Percentiles rank a stretch among this genome's conserved stretches.
Evolutionary conservation across 306 rosid species (phyloP).

Genomic region (Gastrolobium villosum): DNA sequence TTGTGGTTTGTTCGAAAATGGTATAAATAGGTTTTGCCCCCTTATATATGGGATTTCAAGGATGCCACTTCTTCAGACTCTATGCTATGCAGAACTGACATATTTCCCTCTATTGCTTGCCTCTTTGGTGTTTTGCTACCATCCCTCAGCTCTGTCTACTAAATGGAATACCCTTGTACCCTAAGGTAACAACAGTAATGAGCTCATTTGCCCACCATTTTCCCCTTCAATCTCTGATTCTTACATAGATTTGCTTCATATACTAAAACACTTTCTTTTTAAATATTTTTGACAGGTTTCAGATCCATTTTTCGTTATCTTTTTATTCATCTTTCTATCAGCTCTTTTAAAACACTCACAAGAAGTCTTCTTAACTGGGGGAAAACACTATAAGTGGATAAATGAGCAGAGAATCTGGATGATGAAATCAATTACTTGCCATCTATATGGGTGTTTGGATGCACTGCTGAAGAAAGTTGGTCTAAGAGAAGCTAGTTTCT

Average conservation of each 20-base stretch:
- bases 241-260: constrained; percentile 17
- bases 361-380: constrained; percentile 64
- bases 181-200: constrained; percentile 53
- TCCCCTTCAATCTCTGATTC: constrained; percentile 31
- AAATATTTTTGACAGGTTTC: constrained; percentile 56
- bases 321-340: constrained; percentile 61
- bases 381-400: constrained; percentile 56
- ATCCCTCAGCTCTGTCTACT: constrained; percentile 76
- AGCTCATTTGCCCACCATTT: not conserved
- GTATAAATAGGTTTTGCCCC: constrained; percentile 68
- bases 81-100: constrained; percentile 60
- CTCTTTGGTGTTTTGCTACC: constrained; percentile 67
- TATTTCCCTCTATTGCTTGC: constrained; percentile 58
- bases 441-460: constrained; percentile 66
- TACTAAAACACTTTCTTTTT: not conserved
- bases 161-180: constrained; percentile 67
- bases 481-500: constrained; percentile 62
- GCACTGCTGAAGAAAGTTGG: constrained; percentile 67
- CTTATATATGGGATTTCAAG: constrained; percentile 56
- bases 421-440: constrained; percentile 63
- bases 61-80: constrained; percentile 58
- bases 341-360: constrained; percentile 48
- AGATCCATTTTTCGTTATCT: constrained; percentile 53
- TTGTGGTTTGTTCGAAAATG: constrained; percentile 69
- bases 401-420: constrained; percentile 81